These are phyloP conservation scores for Digitaria exilis DNA, from an alignment of 202 grass and related monocot species.

Conservation along the genomic window DNA sequence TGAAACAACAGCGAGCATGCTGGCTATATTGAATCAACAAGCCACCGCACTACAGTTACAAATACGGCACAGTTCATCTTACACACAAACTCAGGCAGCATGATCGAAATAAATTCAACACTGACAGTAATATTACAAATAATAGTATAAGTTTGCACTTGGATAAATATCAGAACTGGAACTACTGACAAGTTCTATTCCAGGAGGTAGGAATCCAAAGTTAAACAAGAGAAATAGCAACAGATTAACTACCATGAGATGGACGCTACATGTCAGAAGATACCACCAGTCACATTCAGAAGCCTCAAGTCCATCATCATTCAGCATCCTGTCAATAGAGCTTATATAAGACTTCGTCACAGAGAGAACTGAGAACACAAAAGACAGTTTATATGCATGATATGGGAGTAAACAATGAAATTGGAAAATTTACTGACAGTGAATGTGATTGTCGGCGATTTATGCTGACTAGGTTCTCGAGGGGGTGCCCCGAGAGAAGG, in stretches of 20 bases:
- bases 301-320: not conserved
- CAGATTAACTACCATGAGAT: not conserved
- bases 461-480: too few relatives aligned
- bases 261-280: not conserved
- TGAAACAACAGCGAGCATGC: not conserved
- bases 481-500: too few relatives aligned
- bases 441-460: too few relatives aligned
- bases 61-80: not conserved
- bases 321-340: not conserved
- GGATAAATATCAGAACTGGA: not conserved
- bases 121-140: not conserved
- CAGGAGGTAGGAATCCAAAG: not conserved
- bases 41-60: not conserved
- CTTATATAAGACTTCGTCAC: not conserved
- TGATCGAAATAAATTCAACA: not conserved
- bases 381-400: not conserved
- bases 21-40: not conserved
- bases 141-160: not conserved
- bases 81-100: not conserved
- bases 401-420: not conserved
- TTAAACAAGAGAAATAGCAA: constrained; percentile 8
- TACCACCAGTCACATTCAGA: not conserved
- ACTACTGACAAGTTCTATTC: not conserved
- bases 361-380: not conserved
- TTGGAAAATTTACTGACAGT: not conserved